Base-by-base conservation (phyloP, 176 grass and related monocot genomes). In the Avena insularis region DNA sequence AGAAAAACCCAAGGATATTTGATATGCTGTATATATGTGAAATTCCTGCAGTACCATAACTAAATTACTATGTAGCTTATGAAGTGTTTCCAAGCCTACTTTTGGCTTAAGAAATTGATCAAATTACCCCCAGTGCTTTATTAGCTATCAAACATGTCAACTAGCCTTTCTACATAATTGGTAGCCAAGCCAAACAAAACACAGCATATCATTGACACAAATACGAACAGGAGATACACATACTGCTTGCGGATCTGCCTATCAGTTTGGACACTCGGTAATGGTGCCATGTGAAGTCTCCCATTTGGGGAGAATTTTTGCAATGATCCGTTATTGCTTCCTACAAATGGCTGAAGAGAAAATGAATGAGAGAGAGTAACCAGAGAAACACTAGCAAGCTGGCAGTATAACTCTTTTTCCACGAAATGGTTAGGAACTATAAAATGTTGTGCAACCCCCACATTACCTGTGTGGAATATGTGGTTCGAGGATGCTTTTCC, bases 381-480 rank as follows among this genome's bases (percentile, higher is more conserved):
- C 31, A 58, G 29, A 80, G 61, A 36, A 38, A 79, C 67, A 81
- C 36, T 77, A 35, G 46, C 31, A 69, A 79, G 14, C 64, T 87
- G 20, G 79, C 40, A 31, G 53, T 85, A 46, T 80, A 49, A 55
- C 23, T 57, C 66, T 56, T 27, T 43, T 59, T 86, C 71, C 23
- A 46, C 27, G 40, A 82, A 43, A 64, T 84, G 66, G 12, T 84
- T 91, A 27, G 14, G 1, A 71, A 82, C 59, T 73, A 60, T 12
- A 73, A 85, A 85, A 82, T 83, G 76, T 49, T 47, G 67, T 43
- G 4, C 55, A 55, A 36, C 23, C 25, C 16, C 16, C 75, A 57
- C 47, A 47, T 58, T 93, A 99, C 97, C 94, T 99, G 94, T 46
- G 89, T 83, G 72, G 87, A 89, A 92, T 83, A 87, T 15, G 71